These are phyloP conservation scores for Dillenia turbinata DNA, from an alignment of 164 flowering plant species.

Conservation along the genomic window DNA sequence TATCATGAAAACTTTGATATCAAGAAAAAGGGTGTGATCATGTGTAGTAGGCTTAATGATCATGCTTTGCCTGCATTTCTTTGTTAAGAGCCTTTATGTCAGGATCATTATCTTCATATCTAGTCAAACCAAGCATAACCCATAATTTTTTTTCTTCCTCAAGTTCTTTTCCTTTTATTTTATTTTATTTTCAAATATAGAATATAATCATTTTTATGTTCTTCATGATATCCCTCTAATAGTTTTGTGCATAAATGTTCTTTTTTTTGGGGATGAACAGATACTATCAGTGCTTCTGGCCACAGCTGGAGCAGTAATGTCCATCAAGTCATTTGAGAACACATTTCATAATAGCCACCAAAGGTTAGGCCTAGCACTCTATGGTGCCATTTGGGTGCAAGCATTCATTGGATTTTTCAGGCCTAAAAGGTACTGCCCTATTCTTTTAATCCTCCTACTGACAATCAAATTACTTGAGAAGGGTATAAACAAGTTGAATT, in stretches of 20 bases:
- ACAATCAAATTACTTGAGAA: no score
- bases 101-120: no score
- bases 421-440: slow-evolving; percentile 54
- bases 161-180: no score
- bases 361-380: slow-evolving; percentile 71
- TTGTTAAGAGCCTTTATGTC: no score
- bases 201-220: not conserved
- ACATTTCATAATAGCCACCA: slow-evolving; percentile 73
- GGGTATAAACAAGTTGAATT: no score
- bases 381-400: slow-evolving; percentile 65
- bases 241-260: not conserved
- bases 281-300: slow-evolving; percentile 50
- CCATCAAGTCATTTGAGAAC: slow-evolving; percentile 68
- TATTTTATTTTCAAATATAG: not conserved
- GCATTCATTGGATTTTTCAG: slow-evolving; percentile 56
- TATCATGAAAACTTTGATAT: slow-evolving; percentile 22
- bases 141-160: no score
- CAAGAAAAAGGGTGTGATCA: slow-evolving; percentile 10
- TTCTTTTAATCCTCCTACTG: not conserved
- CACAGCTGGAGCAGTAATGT: slow-evolving; percentile 70
- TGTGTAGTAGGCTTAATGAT: no score
- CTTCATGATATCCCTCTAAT: not conserved
- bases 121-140: no score
- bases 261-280: slow-evolving; percentile 28
- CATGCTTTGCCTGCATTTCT: no score